Base-by-base conservation (phyloP, 2,329 filamentous ascomycete genomes). In the Plectosphaerella plurivora region DNA sequence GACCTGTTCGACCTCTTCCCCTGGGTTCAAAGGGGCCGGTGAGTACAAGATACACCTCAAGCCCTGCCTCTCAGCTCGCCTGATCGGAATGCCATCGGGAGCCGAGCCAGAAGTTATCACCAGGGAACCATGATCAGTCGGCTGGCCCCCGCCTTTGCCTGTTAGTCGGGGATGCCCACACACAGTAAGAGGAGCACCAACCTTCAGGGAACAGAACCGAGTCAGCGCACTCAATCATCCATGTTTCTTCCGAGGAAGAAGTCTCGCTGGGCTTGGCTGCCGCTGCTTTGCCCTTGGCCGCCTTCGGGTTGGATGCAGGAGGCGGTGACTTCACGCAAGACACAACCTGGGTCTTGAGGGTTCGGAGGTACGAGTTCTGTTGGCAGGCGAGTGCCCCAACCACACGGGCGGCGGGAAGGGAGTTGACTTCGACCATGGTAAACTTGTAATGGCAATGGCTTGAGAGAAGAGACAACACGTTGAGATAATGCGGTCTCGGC, bases 141-240 rank as follows among this genome's bases (percentile, higher is more conserved):
- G 65, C 7, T 67, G 65, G 1, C 65, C 65, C 8, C 65, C 65
- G 8, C 65, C 65, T 67, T 8, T 15, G 10, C 6, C 7, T 41
- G 20, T 49, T 15, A 16, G 1, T 28, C 1, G 1, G 33, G 12
- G 51, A 9, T 53, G 53, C 45, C 15, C 1, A 14, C 22, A 37
- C 5, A 12, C 16, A 4, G n/a, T 18, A 9, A 6, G 14, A 12
- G 3, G 10, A 20, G 5, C 41, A 3, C 25, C 4, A 28, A 60
- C 65, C 65, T 57, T 67, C 65, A 0, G 65, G 65, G 2, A 67
- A 67, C 0, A 67, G 39, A 0, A 67, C 60, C 4, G 65, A 67
- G 11, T 67, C 64, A 2, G 57, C 54, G 44, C 61, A 67, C 20
- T 67, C 65, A 7, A 67, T 58, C 3, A 66, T 44, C 65, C 65